Conservation (phyloP, 495 filamentous ascomycete species). For the Aspergillus taichungensis region DNA sequence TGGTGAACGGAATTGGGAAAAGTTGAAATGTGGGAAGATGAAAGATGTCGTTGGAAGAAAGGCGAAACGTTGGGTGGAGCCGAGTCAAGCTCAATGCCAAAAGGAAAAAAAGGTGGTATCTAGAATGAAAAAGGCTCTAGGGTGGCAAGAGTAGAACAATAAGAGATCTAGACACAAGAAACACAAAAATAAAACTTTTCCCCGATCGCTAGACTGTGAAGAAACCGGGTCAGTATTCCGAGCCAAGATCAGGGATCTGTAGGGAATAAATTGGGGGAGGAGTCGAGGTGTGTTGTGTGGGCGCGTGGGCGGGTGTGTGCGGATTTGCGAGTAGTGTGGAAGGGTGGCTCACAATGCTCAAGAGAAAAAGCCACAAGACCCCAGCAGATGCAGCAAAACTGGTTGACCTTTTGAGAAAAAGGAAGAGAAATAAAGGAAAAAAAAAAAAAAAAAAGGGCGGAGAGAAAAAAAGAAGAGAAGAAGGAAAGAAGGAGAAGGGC, state of each 20-base stretch:
- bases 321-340: background rate
- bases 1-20: constrained; percentile 15
- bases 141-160: constrained; percentile 1
- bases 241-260: constrained; percentile 1
- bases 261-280: constrained; percentile 1
- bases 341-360: constrained; percentile 28
- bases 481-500: constrained; percentile 15
- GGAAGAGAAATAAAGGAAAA: constrained; percentile 1
- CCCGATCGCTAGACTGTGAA: constrained; percentile 14
- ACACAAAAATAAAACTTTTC: constrained; percentile 6
- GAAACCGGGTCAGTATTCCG: constrained; percentile 8
- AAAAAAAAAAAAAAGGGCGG: background rate
- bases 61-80: constrained; percentile 3
- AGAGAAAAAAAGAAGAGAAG: constrained; percentile 1
- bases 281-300: background rate
- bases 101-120: background rate
- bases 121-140: constrained; percentile 1
- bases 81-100: background rate
- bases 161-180: constrained; percentile 2
- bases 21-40: constrained; percentile 9
- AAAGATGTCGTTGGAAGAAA: background rate
- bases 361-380: constrained; percentile 8
- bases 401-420: background rate
- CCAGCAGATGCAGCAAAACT: background rate
- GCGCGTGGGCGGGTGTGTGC: too few relatives aligned